A percentile compares a stretch with the other conserved stretches of the same genome.
Evolutionary conservation across 176 grass and related monocot genomes (phyloP).

Genomic region (Ensete ventricosum): DNA sequence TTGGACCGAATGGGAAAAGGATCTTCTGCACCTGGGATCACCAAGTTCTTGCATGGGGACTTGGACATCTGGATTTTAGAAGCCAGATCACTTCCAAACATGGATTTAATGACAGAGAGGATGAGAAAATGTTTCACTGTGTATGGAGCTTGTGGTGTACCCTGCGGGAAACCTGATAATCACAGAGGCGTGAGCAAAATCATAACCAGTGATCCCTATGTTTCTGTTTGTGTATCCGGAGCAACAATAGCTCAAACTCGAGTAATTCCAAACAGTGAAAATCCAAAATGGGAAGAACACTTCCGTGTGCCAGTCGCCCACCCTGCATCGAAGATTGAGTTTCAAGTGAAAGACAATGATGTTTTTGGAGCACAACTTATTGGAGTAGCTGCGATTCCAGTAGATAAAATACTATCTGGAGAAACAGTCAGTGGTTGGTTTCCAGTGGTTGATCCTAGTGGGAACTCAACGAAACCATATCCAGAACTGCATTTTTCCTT

Average conservation of each 20-base stretch:
- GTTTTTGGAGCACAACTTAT: conserved; percentile 90
- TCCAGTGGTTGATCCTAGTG: conserved; percentile 35
- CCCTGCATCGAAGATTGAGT: conserved; percentile 56
- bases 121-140: conserved; percentile 70
- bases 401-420: conserved; percentile 49
- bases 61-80: conserved; percentile 86
- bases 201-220: conserved; percentile 93
- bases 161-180: conserved; percentile 32
- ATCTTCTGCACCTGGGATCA: conserved; percentile 4
- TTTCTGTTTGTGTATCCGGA: conserved; percentile 74
- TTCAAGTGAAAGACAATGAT: conserved; percentile 89
- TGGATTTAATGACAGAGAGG: conserved; percentile 80
- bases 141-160: conserved; percentile 33
- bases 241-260: conserved; percentile 85
- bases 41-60: conserved; percentile 60
- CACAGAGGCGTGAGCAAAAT: conserved; percentile 48
- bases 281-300: conserved; percentile 94
- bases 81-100: conserved; percentile 81
- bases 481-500: conserved; percentile 64
- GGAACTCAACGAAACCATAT: conserved; percentile 35
- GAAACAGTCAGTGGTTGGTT: conserved; percentile 59
- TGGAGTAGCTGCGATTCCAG: conserved; percentile 60
- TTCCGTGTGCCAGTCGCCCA: conserved; percentile 86
- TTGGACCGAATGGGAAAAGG: conserved; percentile 37
- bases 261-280: conserved; percentile 73